Conservation (phyloP, 495 filamentous ascomycete genomes). For the Hypoxylon trugodes region DNA sequence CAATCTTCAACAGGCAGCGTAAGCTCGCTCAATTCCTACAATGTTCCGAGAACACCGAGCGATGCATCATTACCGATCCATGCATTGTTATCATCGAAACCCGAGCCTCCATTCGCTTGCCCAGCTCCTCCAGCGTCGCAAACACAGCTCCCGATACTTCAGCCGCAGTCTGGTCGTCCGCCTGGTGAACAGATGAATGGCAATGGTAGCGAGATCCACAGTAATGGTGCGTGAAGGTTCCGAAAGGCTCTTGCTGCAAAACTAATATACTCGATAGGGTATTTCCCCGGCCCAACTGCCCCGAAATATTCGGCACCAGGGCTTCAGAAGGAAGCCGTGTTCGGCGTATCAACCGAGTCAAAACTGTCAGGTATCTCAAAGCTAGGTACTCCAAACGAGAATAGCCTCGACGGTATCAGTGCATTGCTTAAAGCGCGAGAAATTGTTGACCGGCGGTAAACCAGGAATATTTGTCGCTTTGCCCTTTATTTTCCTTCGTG, state of each 20-base stretch:
- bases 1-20: slow-evolving; percentile 48
- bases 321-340: slow-evolving; percentile 20
- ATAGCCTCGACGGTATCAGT: slow-evolving; percentile 58
- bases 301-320: slow-evolving; percentile 25
- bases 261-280: slow-evolving; percentile 14
- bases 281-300: slow-evolving; percentile 1
- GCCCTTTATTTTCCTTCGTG: not conserved
- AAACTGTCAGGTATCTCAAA: slow-evolving; percentile 16
- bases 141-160: slow-evolving; percentile 23
- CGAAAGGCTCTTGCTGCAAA: not conserved
- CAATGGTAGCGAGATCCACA: slow-evolving; percentile 11
- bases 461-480: not conserved
- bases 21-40: slow-evolving; percentile 42
- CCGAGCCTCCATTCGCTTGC: slow-evolving; percentile 30
- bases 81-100: slow-evolving; percentile 52
- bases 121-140: slow-evolving; percentile 15
- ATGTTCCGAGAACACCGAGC: slow-evolving; percentile 50
- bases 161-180: slow-evolving; percentile 34
- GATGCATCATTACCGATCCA: slow-evolving; percentile 58
- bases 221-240: slow-evolving; percentile 11
- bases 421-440: slow-evolving; percentile 63
- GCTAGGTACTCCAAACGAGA: slow-evolving; percentile 2
- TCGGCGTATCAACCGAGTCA: slow-evolving; percentile 14
- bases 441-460: slow-evolving; percentile 57
- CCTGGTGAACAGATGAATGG: slow-evolving; percentile 15